Base-by-base conservation (phyloP, 495 filamentous ascomycete genomes). In the Daldinia grandis region DNA sequence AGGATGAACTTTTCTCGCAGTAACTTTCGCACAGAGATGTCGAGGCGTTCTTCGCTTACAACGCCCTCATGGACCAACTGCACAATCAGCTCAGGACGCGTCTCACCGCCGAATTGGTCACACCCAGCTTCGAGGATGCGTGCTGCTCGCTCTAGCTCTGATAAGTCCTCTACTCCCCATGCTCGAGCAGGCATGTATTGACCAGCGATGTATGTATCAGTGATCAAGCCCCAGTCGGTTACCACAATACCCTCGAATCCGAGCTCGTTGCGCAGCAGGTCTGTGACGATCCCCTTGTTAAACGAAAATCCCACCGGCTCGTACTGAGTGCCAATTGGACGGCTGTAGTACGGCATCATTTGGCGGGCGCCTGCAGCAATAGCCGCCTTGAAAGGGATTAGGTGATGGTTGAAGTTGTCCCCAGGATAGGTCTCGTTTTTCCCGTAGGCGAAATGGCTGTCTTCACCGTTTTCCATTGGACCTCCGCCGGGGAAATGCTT, bases 1-100 rank as follows among this genome's bases (percentile, higher is more conserved):
- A 87, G 81, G 31, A 82, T 74, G 66, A 89, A 90, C 76, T 90
- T 89, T 30, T 81, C 82, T 5, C 83, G 78, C 12, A 90, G 81
- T 6, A 88, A 67, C 49, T 85, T 78, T 8, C 82, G 80, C 6
- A 90, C 87, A 12, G 88, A 86, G 5, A 79, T 82, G 72, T 89
- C 75, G 50, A 90, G 81, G 53, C 80, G 74, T 6, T 75, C 71
- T 30, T 84, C 78, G 56, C 83, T 80, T 4, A 89, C 74, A 35
- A 82, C 82, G 0, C 86, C 84, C 14, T 85, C 81, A 30, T 81
- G 72, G 30, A 89, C 81, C 0, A 90, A 80, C 31, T 85, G 60
- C 58, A 79, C 64, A 30, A 81, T 61, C 0, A 82, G 72, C 42
- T 81, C 80, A 0, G 79, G 74, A 0, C 77, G 69, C 3, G 68